phyloP scores from a whole-genome alignment of 1,284 basidiomycete genomes.

The Psilocybe mexicana region DNA sequence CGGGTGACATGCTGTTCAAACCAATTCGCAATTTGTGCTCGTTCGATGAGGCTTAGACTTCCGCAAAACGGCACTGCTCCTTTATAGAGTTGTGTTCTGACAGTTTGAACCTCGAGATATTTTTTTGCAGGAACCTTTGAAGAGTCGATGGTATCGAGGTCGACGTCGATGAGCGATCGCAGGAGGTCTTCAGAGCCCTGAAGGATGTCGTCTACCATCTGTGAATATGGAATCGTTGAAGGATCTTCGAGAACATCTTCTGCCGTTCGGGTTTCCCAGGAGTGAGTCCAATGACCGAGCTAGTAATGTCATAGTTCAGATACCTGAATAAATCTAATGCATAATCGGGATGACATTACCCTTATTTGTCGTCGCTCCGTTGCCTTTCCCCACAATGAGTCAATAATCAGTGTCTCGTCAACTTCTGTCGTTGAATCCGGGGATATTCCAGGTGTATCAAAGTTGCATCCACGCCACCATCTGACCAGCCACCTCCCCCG shows the following conservation, averaged over 20 bases:
- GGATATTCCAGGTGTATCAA: not conserved
- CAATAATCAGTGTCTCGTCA: not conserved
- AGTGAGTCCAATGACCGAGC: constrained; percentile 6
- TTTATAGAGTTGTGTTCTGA: no score
- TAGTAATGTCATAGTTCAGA: no score
- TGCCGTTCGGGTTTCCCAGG: not conserved
- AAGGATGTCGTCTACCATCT: constrained; percentile 17
- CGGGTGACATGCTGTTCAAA: constrained; percentile 11
- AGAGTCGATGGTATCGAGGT: no score
- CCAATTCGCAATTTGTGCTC: constrained; percentile 15
- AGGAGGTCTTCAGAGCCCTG: no score
- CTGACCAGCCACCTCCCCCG: constrained; percentile 8
- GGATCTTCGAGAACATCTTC: constrained; percentile 3
- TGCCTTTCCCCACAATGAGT: not conserved
- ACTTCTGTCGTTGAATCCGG: constrained; percentile 1
- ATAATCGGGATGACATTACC: not conserved
- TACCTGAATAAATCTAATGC: not conserved
- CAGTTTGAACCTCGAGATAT: no score
- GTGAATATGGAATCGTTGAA: constrained; percentile 8
- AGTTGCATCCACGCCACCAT: constrained; percentile 2
- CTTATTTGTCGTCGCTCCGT: not conserved
- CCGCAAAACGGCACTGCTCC: constrained; percentile 5
- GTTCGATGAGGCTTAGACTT: constrained; percentile 10
- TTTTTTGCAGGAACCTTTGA: no score
- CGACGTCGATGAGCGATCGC: no score